Base-by-base conservation (phyloP, 306 rosid species). In the Ormosia semicastrata region DNA sequence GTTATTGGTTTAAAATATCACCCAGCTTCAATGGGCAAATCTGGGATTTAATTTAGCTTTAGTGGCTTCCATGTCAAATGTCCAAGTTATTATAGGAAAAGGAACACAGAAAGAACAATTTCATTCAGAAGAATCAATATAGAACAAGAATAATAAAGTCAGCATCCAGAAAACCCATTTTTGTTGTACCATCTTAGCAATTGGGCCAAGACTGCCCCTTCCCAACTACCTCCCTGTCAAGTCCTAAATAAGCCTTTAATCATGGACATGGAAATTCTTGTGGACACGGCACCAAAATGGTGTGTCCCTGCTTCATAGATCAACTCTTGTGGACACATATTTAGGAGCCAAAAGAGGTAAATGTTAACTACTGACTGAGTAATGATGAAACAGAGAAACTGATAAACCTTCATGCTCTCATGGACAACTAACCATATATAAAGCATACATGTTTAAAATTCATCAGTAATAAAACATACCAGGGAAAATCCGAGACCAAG, bases 401-500 rank as follows among this genome's bases (percentile, higher is more conserved):
- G 13, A 14, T 8, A 72, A 73, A 79, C 66, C 33, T 36, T 44
- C 63, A n/a, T 30, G 36, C 7, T 66, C 9, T 58, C 69, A 65
- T 40, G 64, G 75, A 50, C 56, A 50, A 57, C 29, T 75, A 77
- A 30, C 70, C 24, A 36, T 50, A 37, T 29, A 15, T 15, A 40
- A 57, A 65, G 71, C 13, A 8, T 8, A 70, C 46, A 50, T 12
- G 64, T 11, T 66, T 41, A 60, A 72, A 53, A 53, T 53, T 77
- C 64, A 65, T 53, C 24, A 29, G 68, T 29, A 49, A 30, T 24
- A 77, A 81, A 78, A 81, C 89, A 57, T 91, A 94, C 95, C 98
- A 32, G 98, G 97, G 82, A 90, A 95, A 81, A 93, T 88, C 18
- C 98, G 98, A 62, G 99, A 93, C 99, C 98, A 95, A 50, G 98